Conservation (phyloP, 257 asterid species). For the Prunella vulgaris region DNA sequence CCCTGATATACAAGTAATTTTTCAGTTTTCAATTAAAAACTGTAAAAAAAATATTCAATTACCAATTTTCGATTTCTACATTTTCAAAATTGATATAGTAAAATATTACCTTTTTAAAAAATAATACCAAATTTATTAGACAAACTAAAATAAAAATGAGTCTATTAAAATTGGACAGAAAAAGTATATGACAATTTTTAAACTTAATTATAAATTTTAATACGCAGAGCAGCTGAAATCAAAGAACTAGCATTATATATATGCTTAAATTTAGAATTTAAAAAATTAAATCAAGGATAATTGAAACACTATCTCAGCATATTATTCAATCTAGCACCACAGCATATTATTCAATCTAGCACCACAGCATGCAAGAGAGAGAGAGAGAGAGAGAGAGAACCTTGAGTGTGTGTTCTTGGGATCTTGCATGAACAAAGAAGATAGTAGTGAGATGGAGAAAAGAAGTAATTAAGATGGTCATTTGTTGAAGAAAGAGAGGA, state of each 20-base stretch:
- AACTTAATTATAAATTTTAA: neutral
- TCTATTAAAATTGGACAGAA: no score
- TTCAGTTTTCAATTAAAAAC: no score
- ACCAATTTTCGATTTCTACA: no score
- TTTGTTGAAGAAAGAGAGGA: constrained; percentile 10
- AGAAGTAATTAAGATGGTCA: constrained; percentile 32
- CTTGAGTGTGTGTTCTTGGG: constrained; percentile 41
- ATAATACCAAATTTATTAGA: no score
- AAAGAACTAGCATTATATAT: neutral
- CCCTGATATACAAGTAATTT: neutral
- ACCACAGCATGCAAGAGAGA: constrained; percentile 1
- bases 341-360: no score
- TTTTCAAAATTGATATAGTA: no score
- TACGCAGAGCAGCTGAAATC: neutral
- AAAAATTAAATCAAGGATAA: neutral
- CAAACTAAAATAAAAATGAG: no score
- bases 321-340: no score
- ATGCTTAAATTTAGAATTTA: neutral
- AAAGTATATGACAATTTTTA: neutral
- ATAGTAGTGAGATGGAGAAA: constrained; percentile 18
- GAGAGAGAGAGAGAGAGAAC: constrained; percentile 30
- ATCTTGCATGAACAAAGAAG: constrained; percentile 49
- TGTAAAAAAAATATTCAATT: no score
- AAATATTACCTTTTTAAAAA: no score
- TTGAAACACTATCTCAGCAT: neutral